Evolutionary conservation across 1,284 basidiomycete genomes (phyloP).

Genomic region (Pterula multifida): DNA sequence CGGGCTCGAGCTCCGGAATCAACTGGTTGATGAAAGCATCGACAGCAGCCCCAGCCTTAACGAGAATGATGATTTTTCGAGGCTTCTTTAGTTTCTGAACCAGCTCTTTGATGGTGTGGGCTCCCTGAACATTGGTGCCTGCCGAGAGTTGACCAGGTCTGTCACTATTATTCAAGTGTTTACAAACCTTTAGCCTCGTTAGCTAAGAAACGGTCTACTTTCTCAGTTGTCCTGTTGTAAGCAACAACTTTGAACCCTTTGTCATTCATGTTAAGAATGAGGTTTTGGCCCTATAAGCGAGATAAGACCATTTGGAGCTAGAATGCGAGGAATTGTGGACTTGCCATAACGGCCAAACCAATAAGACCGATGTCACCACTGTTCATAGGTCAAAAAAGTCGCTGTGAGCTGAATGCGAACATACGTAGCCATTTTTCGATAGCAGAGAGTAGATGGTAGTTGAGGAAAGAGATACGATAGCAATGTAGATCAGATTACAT

Average conservation of each 20-base stretch:
- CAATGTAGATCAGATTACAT: background rate
- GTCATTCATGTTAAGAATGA: slow-evolving; percentile 98
- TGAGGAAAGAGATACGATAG: slow-evolving; percentile 1
- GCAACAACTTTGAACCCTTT: slow-evolving; percentile 97
- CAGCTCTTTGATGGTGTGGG: slow-evolving; percentile 89
- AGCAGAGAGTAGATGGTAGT: slow-evolving; percentile 15
- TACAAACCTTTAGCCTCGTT: slow-evolving; percentile 92
- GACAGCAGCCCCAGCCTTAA: slow-evolving; percentile 78
- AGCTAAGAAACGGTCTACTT: slow-evolving; percentile 91
- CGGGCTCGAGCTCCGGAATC: slow-evolving; percentile 57
- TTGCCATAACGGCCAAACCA: slow-evolving; percentile 94
- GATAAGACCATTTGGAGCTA: slow-evolving; percentile 9
- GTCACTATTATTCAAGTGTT: slow-evolving; percentile 10
- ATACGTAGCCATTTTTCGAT: slow-evolving; percentile 31
- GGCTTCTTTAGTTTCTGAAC: slow-evolving; percentile 69
- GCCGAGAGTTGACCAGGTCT: slow-evolving; percentile 6
- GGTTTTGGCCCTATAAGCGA: slow-evolving; percentile 73
- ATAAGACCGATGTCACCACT: slow-evolving; percentile 90
- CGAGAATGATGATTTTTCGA: slow-evolving; percentile 92
- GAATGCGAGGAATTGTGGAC: slow-evolving; percentile 14
- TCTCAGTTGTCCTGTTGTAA: slow-evolving; percentile 94
- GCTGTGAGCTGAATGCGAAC: slow-evolving; percentile 12
- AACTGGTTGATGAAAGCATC: slow-evolving; percentile 71
- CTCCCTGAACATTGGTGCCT: slow-evolving; percentile 94
- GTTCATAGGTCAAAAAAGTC: slow-evolving; percentile 9